These are phyloP conservation scores for Pholiota molesta DNA, from an alignment of 768 basidiomycete species.

Conservation along the genomic window DNA sequence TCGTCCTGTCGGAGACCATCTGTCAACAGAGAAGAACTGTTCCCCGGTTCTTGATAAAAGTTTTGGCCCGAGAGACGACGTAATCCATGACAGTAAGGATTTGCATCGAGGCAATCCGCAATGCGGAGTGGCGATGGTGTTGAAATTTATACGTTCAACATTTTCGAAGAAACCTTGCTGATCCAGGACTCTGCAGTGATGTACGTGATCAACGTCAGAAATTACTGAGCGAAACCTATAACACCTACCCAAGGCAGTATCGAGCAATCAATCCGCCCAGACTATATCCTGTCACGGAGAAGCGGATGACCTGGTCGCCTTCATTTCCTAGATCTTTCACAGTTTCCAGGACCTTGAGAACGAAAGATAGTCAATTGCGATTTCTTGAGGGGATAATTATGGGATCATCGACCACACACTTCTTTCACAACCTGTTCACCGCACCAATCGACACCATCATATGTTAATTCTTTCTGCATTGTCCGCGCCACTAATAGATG, in stretches of 20 bases:
- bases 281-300: slow-evolving; percentile 78
- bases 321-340: slow-evolving; percentile 53
- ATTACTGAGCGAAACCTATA: background rate
- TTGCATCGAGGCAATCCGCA: slow-evolving; percentile 72
- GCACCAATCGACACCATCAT: slow-evolving; percentile 86
- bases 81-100: slow-evolving; percentile 57
- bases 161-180: slow-evolving; percentile 72
- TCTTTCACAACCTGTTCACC: slow-evolving; percentile 81
- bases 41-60: slow-evolving; percentile 80
- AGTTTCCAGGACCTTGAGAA: slow-evolving; percentile 55
- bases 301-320: slow-evolving; percentile 62
- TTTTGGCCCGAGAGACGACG: slow-evolving; percentile 61
- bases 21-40: slow-evolving; percentile 75
- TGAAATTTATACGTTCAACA: slow-evolving; percentile 78
- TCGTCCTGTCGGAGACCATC: slow-evolving; percentile 68
- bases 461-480: slow-evolving; percentile 68
- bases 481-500: slow-evolving; percentile 67
- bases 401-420: slow-evolving; percentile 41
- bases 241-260: slow-evolving; percentile 70
- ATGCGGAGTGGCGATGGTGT: slow-evolving; percentile 83
- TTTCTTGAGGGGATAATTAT: background rate
- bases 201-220: background rate
- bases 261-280: slow-evolving; percentile 84
- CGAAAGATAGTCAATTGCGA: background rate
- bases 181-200: slow-evolving; percentile 53